Evolutionary conservation across 208 protist genomes (phyloP).

Genomic region (Trypanosoma brucei): DNA sequence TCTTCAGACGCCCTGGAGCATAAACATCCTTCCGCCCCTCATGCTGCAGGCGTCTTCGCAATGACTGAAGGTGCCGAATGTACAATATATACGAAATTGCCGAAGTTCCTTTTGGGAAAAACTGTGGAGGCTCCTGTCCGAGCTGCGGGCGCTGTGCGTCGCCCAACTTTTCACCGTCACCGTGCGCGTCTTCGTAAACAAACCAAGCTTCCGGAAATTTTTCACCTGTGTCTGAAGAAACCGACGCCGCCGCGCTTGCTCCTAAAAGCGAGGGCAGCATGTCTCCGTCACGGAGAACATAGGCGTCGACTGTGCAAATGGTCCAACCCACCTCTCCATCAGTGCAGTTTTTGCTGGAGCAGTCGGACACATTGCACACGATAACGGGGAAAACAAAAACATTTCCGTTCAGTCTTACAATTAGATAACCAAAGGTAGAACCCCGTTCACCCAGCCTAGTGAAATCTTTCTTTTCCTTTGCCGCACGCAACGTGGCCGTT

Average conservation of each 20-base stretch:
- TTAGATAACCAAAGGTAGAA: slow-evolving; percentile 43
- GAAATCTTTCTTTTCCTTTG: slow-evolving; percentile 9
- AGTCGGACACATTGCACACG: slow-evolving; percentile 22
- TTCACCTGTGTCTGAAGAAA: slow-evolving; percentile 3
- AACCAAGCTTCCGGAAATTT: slow-evolving; percentile 54
- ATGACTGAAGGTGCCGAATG: slow-evolving; percentile 23
- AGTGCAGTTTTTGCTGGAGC: not conserved
- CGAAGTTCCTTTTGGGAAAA: slow-evolving; percentile 59
- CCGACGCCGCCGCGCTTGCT: slow-evolving; percentile 29
- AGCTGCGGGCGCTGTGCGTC: not conserved
- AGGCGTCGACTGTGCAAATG: slow-evolving; percentile 26
- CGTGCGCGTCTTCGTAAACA: slow-evolving; percentile 12
- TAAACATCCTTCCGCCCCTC: slow-evolving; percentile 1
- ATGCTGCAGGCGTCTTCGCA: slow-evolving; percentile 18
- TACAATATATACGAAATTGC: slow-evolving; percentile 66
- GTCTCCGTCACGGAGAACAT: slow-evolving; percentile 65
- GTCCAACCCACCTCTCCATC: not conserved
- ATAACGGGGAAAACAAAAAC: slow-evolving; percentile 54
- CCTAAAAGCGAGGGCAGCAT: slow-evolving; percentile 63
- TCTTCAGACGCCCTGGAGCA: slow-evolving; percentile 5
- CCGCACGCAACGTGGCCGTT: slow-evolving; percentile 1
- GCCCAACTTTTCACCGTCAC: not conserved
- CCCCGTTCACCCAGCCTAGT: slow-evolving; percentile 3
- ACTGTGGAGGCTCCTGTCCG: slow-evolving; percentile 18
- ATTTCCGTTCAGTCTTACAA: slow-evolving; percentile 46